phyloP scores from a whole-genome alignment of 2,329 filamentous ascomycete species.

The Diplodia corticola region DNA sequence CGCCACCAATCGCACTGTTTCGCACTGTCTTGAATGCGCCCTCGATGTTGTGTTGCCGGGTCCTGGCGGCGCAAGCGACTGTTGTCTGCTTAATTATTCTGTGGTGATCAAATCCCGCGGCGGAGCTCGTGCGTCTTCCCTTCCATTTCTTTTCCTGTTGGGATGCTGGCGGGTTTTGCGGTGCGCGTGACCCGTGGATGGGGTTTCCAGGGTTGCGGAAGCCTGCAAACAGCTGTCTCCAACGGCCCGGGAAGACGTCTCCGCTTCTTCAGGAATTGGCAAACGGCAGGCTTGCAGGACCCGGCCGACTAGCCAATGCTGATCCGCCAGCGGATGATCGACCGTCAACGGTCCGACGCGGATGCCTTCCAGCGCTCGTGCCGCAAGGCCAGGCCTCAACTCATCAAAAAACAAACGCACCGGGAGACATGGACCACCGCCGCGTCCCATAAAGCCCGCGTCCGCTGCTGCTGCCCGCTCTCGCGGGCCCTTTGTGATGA shows the following conservation, averaged over 20 bases:
- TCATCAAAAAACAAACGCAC: slow-evolving; percentile 18
- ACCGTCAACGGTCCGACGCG: slow-evolving; percentile 20
- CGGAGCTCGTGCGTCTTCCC: slow-evolving; percentile 17
- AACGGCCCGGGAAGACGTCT: not conserved
- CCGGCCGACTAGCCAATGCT: slow-evolving; percentile 11
- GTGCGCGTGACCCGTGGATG: slow-evolving; percentile 1
- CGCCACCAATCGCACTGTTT: not conserved
- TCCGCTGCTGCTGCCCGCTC: slow-evolving; percentile 6
- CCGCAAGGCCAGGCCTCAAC: not conserved
- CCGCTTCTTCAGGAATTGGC: not conserved
- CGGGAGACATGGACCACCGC: slow-evolving; percentile 10
- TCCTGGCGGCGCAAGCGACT: not conserved
- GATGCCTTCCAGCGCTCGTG: slow-evolving; percentile 17
- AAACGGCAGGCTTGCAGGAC: not conserved
- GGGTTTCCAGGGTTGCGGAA: not conserved
- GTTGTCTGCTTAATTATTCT: slow-evolving; percentile 1
- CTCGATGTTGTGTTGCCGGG: not conserved
- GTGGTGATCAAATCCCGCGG: slow-evolving; percentile 15
- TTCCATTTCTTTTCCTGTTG: slow-evolving; percentile 7
- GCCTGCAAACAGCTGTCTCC: not conserved
- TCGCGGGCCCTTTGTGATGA: slow-evolving; percentile 16
- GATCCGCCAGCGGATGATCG: slow-evolving; percentile 21
- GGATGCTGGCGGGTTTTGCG: not conserved
- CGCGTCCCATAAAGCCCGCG: slow-evolving; percentile 8
- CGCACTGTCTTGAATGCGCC: slow-evolving; percentile 15